Evolutionary conservation across 2,329 filamentous ascomycete species (phyloP).

Genomic region (Neurospora crassa): DNA sequence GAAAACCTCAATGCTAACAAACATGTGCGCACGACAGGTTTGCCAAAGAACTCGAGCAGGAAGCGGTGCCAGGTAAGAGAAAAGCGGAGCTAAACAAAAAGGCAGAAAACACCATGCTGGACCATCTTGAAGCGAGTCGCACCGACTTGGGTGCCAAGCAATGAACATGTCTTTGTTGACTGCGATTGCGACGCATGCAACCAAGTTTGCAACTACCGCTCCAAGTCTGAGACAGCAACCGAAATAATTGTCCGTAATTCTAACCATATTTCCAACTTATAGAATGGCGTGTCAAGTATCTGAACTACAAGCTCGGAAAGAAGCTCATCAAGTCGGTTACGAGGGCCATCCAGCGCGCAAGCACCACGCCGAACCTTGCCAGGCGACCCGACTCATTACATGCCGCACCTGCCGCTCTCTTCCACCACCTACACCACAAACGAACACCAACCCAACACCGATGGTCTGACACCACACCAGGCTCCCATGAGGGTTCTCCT

Average conservation of each 20-base stretch:
- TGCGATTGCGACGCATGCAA: not conserved
- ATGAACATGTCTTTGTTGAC: not conserved
- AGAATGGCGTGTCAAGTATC: slow-evolving; percentile 91
- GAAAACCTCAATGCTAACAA: not conserved
- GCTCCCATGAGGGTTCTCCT: not conserved
- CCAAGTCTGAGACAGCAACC: not conserved
- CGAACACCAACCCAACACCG: not conserved
- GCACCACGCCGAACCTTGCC: slow-evolving; percentile 37
- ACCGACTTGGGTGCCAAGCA: not conserved
- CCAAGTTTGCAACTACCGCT: not conserved
- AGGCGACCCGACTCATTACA: slow-evolving; percentile 21
- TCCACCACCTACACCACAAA: not conserved
- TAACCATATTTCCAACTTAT: slow-evolving; percentile 1
- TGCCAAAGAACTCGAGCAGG: slow-evolving; percentile 72
- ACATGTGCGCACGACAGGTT: slow-evolving; percentile 40
- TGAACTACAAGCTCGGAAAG: slow-evolving; percentile 93
- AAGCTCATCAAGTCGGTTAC: slow-evolving; percentile 82
- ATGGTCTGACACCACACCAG: not conserved
- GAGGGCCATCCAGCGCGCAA: slow-evolving; percentile 57
- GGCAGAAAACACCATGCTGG: not conserved
- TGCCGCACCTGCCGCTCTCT: slow-evolving; percentile 11
- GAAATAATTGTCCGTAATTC: not conserved
- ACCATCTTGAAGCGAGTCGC: not conserved
- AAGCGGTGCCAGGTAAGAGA: slow-evolving; percentile 66
- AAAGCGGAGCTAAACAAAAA: not conserved